A percentile compares a stretch with the other conserved stretches of the same genome.
phyloP scores from a whole-genome alignment of 164 flowering plant species.

The Euptelea pleiosperma region DNA sequence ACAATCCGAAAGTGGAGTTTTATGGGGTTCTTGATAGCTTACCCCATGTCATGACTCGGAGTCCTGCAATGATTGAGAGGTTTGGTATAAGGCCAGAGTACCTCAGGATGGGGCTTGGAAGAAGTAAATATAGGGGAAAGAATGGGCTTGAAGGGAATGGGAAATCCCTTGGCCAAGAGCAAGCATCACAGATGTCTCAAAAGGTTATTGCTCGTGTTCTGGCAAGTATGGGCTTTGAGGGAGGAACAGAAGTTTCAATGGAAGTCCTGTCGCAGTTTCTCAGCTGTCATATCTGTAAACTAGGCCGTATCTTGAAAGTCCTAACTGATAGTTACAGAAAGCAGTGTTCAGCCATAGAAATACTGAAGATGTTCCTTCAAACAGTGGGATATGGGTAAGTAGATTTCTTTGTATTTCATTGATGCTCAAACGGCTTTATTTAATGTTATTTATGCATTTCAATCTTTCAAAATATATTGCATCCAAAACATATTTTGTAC shows the following conservation, averaged over 20 bases:
- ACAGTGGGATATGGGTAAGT: slow-evolving; percentile 63
- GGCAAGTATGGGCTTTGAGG: slow-evolving; percentile 64
- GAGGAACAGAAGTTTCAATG: slow-evolving; percentile 66
- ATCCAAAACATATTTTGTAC: too few species aligned
- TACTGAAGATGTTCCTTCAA: slow-evolving; percentile 89
- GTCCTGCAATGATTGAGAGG: slow-evolving; percentile 86
- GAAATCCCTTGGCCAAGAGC: slow-evolving; percentile 60
- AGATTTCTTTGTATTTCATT: slow-evolving; percentile 5
- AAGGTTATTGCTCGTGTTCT: slow-evolving; percentile 65
- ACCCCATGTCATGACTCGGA: slow-evolving; percentile 62
- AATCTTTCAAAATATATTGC: too few species aligned
- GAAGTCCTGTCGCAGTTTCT: slow-evolving; percentile 72
- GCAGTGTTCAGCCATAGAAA: slow-evolving; percentile 84
- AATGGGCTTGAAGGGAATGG: slow-evolving; percentile 41
- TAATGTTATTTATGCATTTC: too few species aligned
- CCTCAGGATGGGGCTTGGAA: slow-evolving; percentile 54
- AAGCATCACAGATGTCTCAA: slow-evolving; percentile 63
- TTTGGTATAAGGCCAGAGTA: slow-evolving; percentile 83
- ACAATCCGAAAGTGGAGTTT: slow-evolving; percentile 48
- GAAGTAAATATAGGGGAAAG: slow-evolving; percentile 53
- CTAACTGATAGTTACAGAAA: slow-evolving; percentile 85
- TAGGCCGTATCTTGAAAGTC: slow-evolving; percentile 72
- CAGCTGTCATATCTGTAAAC: slow-evolving; percentile 68
- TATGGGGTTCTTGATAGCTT: slow-evolving; percentile 81
- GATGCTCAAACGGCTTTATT: not conserved